Evolutionary conservation across 495 filamentous ascomycete genomes (phyloP), one percentile per base, ranked within the genome.

Genomic region (Cercophora newfieldiana): DNA sequence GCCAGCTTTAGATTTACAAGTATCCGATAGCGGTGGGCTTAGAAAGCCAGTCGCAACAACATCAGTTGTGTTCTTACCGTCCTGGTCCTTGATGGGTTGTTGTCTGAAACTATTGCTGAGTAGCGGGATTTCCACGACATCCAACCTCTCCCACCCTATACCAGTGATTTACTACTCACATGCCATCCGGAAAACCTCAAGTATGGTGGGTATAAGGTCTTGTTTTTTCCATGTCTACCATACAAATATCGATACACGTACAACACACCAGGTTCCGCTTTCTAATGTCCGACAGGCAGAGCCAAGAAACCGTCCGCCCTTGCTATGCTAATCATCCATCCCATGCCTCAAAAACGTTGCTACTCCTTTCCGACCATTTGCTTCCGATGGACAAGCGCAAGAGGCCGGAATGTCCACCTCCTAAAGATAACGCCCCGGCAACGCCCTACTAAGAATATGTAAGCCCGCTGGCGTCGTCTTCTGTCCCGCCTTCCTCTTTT

Each of bases 181-280:
- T n/a, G n/a, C n/a, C 37, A 14, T 22, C 24, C 5, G n/a, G 58
- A 47, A 47, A 47, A 31, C 30, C 7, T 16, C 33, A 47, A 24
- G n/a, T 6, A 18, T 7, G 30, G 58, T 44, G 31, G 58, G 58
- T 60, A 60, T 47, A n/a, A 60, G 33, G n/a, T 60, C 19, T 31
- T 31, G 21, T 18, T 24, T 59, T 31, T 21, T 18, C 21, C 30
- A 25, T 48, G 8, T 16, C 31, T 48, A 60, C 30, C 58, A n/a
- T 48, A 47, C 31, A 60, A 30, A 59, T 44, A 28, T 25, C 25
- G 22, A 26, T 48, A 25, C 22, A 48, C 31, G 33, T 60, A 60
- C 31, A 59, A 44, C 28, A 48, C 7, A 0, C 1, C 33, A 7
- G 24, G 21, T 5, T 48, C 58, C 19, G 21, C 33, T 10, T n/a